Percentiles rank a stretch among this genome's conserved stretches.
Evolutionary conservation across 2,329 filamentous ascomycete genomes (phyloP).

Genomic region (Ophiostoma quercus): DNA sequence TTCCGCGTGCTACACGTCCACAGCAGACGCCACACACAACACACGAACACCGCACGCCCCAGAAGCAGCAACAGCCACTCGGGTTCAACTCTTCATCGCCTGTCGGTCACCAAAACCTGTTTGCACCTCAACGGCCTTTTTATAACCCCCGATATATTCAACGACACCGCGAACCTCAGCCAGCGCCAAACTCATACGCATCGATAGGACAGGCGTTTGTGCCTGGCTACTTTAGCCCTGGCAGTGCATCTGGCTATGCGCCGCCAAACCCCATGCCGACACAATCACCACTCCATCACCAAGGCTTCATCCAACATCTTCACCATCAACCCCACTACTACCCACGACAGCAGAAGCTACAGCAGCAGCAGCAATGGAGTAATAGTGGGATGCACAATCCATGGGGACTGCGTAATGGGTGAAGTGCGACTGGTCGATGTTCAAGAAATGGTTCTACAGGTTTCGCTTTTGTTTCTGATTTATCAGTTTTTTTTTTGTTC

Average conservation of each 20-base stretch:
- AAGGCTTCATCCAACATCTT: background rate
- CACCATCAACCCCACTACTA: background rate
- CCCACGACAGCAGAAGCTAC: background rate
- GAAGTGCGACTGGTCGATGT: background rate
- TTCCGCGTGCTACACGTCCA: background rate
- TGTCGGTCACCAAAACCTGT: conserved; percentile 9
- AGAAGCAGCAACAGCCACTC: background rate
- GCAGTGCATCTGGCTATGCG: background rate
- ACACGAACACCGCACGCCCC: background rate
- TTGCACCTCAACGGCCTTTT: conserved; percentile 18
- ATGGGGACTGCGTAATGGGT: conserved; percentile 17
- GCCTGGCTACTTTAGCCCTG: conserved; percentile 12
- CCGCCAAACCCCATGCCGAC: conserved; percentile 10
- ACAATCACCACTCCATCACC: background rate
- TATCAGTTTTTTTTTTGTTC: background rate
- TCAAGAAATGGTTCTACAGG: no score
- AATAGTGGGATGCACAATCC: conserved; percentile 15
- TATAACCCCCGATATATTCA: conserved; percentile 18
- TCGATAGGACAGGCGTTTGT: background rate
- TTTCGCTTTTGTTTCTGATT: background rate
- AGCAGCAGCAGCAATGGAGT: conserved; percentile 13
- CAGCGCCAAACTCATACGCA: background rate
- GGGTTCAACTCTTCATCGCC: background rate
- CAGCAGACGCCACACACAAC: background rate
- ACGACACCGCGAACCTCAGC: conserved; percentile 8